Percentiles rank a stretch among this genome's conserved stretches.
These are phyloP conservation scores for Gonium pectorale DNA, from an alignment of 139 green algal genomes.

Conservation along the genomic window DNA sequence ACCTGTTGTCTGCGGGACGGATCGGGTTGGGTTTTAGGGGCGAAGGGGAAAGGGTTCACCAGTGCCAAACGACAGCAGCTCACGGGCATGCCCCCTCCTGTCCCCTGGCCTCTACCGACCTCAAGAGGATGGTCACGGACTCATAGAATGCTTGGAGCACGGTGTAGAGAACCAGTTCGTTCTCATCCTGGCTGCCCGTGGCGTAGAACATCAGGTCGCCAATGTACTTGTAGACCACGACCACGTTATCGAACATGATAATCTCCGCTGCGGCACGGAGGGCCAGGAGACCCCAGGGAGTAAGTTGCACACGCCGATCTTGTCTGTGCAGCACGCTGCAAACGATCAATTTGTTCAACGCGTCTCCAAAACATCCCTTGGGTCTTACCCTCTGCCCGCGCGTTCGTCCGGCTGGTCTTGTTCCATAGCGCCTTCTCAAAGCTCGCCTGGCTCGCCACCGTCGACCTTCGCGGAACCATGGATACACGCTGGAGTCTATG, in stretches of 20 bases:
- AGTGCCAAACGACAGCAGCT: no score
- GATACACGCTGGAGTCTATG: neutral
- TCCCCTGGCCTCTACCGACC: slow-evolving; percentile 10
- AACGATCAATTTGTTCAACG: no score
- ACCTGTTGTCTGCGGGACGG: slow-evolving; percentile 83
- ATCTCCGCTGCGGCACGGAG: slow-evolving; percentile 92
- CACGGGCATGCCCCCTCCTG: no score
- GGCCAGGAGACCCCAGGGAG: no score
- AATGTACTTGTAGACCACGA: slow-evolving; percentile 97
- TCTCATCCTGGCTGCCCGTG: slow-evolving; percentile 92
- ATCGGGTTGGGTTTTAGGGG: neutral
- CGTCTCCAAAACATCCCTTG: no score
- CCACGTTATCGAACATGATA: slow-evolving; percentile 95
- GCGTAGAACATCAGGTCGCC: slow-evolving; percentile 98
- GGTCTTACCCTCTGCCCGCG: slow-evolving; percentile 90
- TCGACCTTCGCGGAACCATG: slow-evolving; percentile 71
- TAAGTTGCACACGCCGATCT: no score
- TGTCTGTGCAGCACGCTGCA: no score
- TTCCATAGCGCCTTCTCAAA: slow-evolving; percentile 95
- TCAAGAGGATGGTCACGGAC: slow-evolving; percentile 83
- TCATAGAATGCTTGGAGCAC: slow-evolving; percentile 94
- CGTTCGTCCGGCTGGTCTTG: slow-evolving; percentile 94
- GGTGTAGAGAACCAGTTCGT: slow-evolving; percentile 94
- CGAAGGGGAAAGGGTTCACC: no score
- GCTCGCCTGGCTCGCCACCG: slow-evolving; percentile 82